Conservation (phyloP, 192 early-diverging fungal species). For the Phycomyces blakesleeanus region DNA sequence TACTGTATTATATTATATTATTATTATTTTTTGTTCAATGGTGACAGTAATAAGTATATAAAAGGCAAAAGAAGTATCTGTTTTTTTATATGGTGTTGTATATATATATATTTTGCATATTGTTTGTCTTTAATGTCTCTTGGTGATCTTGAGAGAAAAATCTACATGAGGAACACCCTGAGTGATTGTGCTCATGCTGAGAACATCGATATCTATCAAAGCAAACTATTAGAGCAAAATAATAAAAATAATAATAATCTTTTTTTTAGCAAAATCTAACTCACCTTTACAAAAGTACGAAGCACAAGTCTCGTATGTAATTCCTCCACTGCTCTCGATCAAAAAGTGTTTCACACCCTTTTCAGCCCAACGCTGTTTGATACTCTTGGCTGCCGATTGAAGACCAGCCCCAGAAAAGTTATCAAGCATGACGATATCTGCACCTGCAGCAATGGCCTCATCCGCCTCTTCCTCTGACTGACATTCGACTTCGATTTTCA, state of each 20-base stretch:
- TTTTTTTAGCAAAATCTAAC: not conserved
- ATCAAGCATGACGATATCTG: slow-evolving; percentile 97
- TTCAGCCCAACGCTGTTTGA: slow-evolving; percentile 72
- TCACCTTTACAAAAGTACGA: slow-evolving; percentile 77
- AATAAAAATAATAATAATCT: too few species aligned
- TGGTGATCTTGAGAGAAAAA: slow-evolving; percentile 88
- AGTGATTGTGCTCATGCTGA: slow-evolving; percentile 89
- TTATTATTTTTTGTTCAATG: too few species aligned
- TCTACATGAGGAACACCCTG: slow-evolving; percentile 96
- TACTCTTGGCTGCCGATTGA: slow-evolving; percentile 57
- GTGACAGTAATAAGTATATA: too few species aligned
- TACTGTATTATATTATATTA: too few species aligned
- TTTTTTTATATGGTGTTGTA: not conserved
- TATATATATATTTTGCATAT: not conserved
- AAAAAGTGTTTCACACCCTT: slow-evolving; percentile 64
- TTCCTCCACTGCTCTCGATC: slow-evolving; percentile 94
- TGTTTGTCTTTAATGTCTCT: slow-evolving; percentile 4
- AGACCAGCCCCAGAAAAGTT: slow-evolving; percentile 80
- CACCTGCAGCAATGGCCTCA: slow-evolving; percentile 94
- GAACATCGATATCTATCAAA: slow-evolving; percentile 61
- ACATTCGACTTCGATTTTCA: slow-evolving; percentile 98
- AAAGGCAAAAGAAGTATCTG: too few species aligned
- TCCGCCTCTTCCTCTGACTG: slow-evolving; percentile 86
- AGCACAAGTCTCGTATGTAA: slow-evolving; percentile 82
- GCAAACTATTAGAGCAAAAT: too few species aligned